Evolutionary conservation across 2,329 filamentous ascomycete species (phyloP).

Genomic region (Neofusicoccum parvum): DNA sequence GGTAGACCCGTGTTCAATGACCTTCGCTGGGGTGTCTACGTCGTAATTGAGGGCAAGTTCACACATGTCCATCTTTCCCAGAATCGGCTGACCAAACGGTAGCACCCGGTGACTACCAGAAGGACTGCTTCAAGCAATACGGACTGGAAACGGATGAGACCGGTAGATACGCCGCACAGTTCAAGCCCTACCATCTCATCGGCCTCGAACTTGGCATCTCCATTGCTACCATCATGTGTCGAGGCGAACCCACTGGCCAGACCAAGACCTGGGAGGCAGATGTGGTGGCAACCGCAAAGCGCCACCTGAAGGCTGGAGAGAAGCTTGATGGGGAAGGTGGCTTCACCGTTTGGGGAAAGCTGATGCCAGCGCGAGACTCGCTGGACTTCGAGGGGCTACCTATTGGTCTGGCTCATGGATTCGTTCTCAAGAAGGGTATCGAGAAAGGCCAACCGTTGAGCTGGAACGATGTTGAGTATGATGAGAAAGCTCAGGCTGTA

Average conservation of each 20-base stretch:
- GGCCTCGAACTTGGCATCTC: conserved; percentile 50
- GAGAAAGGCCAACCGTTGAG: conserved; percentile 47
- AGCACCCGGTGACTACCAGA: conserved; percentile 45
- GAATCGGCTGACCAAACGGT: not conserved
- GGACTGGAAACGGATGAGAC: conserved; percentile 48
- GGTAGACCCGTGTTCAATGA: conserved; percentile 46
- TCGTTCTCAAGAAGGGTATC: conserved; percentile 44
- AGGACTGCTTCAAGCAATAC: conserved; percentile 49
- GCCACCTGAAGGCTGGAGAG: conserved; percentile 48
- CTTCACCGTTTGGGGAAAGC: conserved; percentile 49
- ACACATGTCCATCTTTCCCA: too few species aligned
- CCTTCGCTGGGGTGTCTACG: conserved; percentile 48
- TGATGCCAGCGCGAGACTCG: conserved; percentile 45
- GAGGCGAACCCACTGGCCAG: conserved; percentile 50
- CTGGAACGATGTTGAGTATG: conserved; percentile 51
- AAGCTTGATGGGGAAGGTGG: conserved; percentile 50
- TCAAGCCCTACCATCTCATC: conserved; percentile 53
- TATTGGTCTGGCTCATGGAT: conserved; percentile 48
- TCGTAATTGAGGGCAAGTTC: conserved; percentile 41
- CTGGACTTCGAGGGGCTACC: conserved; percentile 46
- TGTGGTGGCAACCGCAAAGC: conserved; percentile 51
- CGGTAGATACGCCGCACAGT: conserved; percentile 47
- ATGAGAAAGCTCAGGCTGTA: conserved; percentile 42
- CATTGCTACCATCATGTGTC: conserved; percentile 49
- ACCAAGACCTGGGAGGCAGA: conserved; percentile 49